These are phyloP conservation scores for Coemansia sp. DNA, from an alignment of 192 early-diverging fungal genomes.

Conservation along the genomic window DNA sequence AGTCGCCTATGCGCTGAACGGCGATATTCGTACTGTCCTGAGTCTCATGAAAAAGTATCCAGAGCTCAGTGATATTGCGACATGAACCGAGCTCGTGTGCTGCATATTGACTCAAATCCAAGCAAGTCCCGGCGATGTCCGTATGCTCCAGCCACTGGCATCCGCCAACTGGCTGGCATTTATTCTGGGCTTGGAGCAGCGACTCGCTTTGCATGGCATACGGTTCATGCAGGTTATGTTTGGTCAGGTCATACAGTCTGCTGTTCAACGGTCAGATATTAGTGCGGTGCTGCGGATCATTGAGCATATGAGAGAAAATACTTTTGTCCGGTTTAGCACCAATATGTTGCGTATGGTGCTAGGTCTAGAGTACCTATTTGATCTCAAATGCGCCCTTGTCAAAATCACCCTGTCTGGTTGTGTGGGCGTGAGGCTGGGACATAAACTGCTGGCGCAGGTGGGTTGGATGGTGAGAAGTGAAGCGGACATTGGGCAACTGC, in stretches of 20 bases:
- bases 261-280: background rate
- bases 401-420: background rate
- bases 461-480: background rate
- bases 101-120: slow-evolving; percentile 9
- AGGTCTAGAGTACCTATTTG: background rate
- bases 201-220: background rate
- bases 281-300: background rate
- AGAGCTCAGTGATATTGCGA: slow-evolving; percentile 19
- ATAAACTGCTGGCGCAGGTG: background rate
- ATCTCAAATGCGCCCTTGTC: background rate
- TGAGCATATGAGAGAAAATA: background rate
- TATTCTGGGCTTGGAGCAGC: background rate
- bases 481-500: no score
- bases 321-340: background rate
- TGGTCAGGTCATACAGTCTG: background rate
- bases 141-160: slow-evolving; percentile 13
- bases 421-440: background rate
- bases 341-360: background rate
- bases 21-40: slow-evolving; percentile 28
- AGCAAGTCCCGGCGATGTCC: background rate
- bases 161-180: background rate
- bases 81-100: slow-evolving; percentile 25
- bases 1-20: slow-evolving; percentile 15
- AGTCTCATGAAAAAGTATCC: slow-evolving; percentile 26
- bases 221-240: background rate